Base-by-base conservation (phyloP, 805 yeast genomes). In the Saturnispora ahearnii region DNA sequence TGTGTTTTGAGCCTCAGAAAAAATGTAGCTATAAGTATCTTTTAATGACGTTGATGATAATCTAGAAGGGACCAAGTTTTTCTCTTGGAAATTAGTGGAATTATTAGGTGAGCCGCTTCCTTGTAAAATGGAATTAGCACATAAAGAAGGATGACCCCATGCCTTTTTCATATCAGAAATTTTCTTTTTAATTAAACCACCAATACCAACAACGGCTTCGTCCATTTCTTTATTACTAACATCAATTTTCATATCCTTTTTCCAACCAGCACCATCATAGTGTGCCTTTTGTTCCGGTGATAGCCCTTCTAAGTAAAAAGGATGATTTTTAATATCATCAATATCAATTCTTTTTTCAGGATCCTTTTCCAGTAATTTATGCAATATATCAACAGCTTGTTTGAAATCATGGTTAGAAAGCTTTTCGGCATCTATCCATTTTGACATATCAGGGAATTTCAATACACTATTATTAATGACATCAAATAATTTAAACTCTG, bases 401-500 rank as follows among this genome's bases (percentile, higher is more conserved):
- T 72, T 50, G 32, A 62, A 55, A 28, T 67, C 68, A 37, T 46
- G 49, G 1, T 53, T 50, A 2, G 59, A 40, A 0, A 68, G 49
- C 1, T 52, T 44, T 13, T 56, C 53, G 1, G 64, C 58, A 29
- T 52, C 57, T 41, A 57, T 58, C 68, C 68, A 65, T 30, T 53
- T 42, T 11, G 50, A 44, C 49, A 63, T 58, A 44, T 64, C 59
- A 0, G 96, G 96, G 54, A 84, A 79, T 46, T 66, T 67, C 29
- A 87, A 63, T 1, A 72, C 72, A 34, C 80, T 74, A 48, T 78
- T 77, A 41, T 81, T 86, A 56, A 93, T 93, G 11, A 81, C 88
- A 51, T 84, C 83, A 65, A 91, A 90, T 47, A 93, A 71, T 51
- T 84, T 95, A 67, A 77, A 91, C 60, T 89, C 96, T 31, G 87